Conservation (phyloP, 2,329 filamentous ascomycete species). For the Aspergillus cejpii region DNA sequence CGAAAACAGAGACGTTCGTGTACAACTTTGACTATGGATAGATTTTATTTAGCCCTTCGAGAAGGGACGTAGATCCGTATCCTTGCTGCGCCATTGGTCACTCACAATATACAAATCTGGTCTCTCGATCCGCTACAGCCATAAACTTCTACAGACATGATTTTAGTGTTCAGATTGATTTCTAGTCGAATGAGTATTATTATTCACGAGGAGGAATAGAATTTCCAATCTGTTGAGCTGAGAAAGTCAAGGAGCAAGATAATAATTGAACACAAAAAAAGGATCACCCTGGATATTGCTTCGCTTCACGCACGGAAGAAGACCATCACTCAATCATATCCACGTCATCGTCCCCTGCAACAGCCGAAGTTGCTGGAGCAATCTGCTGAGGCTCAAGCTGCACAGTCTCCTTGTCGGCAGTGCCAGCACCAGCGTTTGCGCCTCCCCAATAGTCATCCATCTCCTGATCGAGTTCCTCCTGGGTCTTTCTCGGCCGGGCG, state of each 20-base stretch:
- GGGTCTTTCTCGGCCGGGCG: constrained; percentile 68
- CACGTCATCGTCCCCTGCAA: constrained; percentile 50
- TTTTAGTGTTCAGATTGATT: too few species aligned
- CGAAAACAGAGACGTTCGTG: not conserved
- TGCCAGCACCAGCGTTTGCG: constrained; percentile 34
- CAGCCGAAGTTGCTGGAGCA: constrained; percentile 28
- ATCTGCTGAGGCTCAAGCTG: constrained; percentile 20
- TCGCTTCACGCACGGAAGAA: not conserved
- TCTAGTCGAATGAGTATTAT: too few species aligned
- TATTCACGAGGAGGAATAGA: too few species aligned
- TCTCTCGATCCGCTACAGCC: too few species aligned
- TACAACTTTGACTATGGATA: not conserved
- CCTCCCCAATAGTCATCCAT: constrained; percentile 87
- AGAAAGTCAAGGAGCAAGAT: not conserved
- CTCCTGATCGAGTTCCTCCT: constrained; percentile 88
- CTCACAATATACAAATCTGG: too few species aligned
- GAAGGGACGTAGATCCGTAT: too few species aligned
- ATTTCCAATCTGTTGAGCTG: not conserved
- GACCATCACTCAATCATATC: constrained; percentile 60
- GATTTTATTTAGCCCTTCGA: not conserved
- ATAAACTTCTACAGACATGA: too few species aligned
- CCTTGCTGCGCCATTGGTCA: not conserved
- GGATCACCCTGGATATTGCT: not conserved
- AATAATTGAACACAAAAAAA: not conserved
- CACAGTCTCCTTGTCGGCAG: constrained; percentile 31